phyloP scores from a whole-genome alignment of 805 yeast species.

The Lipomyces kockii region DNA sequence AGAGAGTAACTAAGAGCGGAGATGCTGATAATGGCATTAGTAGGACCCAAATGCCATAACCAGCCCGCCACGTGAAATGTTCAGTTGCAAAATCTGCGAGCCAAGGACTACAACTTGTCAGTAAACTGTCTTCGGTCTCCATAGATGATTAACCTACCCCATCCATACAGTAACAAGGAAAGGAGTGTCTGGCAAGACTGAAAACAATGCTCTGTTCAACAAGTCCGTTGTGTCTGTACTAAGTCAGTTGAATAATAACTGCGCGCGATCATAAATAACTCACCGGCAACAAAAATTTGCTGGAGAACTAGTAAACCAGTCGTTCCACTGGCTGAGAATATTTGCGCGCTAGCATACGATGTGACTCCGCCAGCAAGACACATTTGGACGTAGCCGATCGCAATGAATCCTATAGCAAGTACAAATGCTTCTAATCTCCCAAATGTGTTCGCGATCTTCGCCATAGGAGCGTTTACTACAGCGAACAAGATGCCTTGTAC shows the following conservation, averaged over 20 bases:
- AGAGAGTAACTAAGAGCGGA: slow-evolving; percentile 38
- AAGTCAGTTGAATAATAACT: not conserved
- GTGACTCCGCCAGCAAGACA: slow-evolving; percentile 48
- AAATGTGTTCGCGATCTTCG: slow-evolving; percentile 50
- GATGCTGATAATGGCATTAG: slow-evolving; percentile 49
- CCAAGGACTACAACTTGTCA: slow-evolving; percentile 26
- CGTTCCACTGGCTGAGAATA: slow-evolving; percentile 48
- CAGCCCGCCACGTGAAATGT: slow-evolving; percentile 56
- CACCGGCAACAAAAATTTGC: slow-evolving; percentile 43
- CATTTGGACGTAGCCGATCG: slow-evolving; percentile 48
- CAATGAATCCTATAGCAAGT: slow-evolving; percentile 44
- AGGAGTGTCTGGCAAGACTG: slow-evolving; percentile 49
- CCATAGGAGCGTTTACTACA: slow-evolving; percentile 49
- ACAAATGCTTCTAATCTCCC: slow-evolving; percentile 51
- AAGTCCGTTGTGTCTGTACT: slow-evolving; percentile 50
- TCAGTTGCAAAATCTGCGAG: slow-evolving; percentile 42
- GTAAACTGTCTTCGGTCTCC: not conserved
- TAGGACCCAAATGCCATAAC: slow-evolving; percentile 56
- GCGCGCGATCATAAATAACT: not conserved
- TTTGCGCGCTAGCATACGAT: slow-evolving; percentile 48
- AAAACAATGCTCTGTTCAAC: slow-evolving; percentile 48
- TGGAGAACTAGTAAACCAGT: slow-evolving; percentile 48
- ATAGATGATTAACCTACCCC: slow-evolving; percentile 47
- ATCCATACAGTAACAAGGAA: slow-evolving; percentile 52
- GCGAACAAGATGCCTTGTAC: slow-evolving; percentile 50